Conservation (phyloP, 169 alveolate species). For the Theileria parva region DNA sequence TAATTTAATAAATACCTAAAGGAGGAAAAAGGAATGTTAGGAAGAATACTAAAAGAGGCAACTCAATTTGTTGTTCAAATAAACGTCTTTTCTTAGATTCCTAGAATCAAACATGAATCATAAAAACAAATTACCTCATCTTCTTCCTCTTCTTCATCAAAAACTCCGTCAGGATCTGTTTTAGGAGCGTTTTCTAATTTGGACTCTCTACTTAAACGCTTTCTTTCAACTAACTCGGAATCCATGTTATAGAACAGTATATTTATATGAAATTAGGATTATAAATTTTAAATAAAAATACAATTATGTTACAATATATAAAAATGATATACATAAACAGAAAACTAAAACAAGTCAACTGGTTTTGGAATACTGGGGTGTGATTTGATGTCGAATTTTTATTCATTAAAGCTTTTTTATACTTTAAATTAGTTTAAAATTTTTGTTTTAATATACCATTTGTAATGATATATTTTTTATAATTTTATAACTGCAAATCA, state of each 20-base stretch:
- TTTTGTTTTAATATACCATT: background rate
- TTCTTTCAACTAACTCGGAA: background rate
- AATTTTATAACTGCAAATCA: background rate
- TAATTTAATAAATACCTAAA: slow-evolving; percentile 17
- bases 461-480: background rate
- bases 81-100: slow-evolving; percentile 4
- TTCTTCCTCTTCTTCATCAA: slow-evolving; percentile 8
- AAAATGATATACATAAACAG: too few relatives aligned
- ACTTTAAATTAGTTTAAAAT: too few relatives aligned
- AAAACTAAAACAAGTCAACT: background rate
- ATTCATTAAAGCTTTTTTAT: background rate
- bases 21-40: slow-evolving; percentile 47
- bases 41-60: slow-evolving; percentile 31
- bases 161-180: background rate
- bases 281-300: too few relatives aligned
- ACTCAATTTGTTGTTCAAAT: slow-evolving; percentile 22
- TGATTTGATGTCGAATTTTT: background rate
- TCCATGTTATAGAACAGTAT: background rate
- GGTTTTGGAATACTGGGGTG: background rate
- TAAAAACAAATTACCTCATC: background rate
- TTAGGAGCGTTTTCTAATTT: background rate
- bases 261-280: background rate
- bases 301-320: background rate
- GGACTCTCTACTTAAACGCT: background rate
- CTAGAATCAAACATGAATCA: background rate